A percentile compares a stretch with the other conserved stretches of the same genome.
Conservation (phyloP, 225 moss, liverwort and hornwort species). For the Sphagnum contortum region DNA sequence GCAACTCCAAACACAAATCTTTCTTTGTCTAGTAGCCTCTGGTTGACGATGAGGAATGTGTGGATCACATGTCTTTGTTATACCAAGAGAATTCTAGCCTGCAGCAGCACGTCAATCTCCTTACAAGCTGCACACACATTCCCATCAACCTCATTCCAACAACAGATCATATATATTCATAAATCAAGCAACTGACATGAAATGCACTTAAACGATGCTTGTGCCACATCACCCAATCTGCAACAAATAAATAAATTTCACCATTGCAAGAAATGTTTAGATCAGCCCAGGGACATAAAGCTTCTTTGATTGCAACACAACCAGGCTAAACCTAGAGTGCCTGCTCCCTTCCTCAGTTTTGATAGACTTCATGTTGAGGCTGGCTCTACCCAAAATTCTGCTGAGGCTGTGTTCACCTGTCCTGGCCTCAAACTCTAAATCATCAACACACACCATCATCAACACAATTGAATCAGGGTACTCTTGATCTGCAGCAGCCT, state of each 20-base stretch:
- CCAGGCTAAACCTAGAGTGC: constrained; percentile 1
- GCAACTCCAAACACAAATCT: no score
- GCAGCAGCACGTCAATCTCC: constrained; percentile 31
- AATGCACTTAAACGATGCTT: no score
- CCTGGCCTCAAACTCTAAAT: constrained; percentile 6
- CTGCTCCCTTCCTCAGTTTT: not conserved
- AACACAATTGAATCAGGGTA: constrained; percentile 6
- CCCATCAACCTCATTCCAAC: constrained; percentile 38
- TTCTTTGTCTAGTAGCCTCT: no score
- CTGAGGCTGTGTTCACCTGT: constrained; percentile 4
- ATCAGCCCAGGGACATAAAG: not conserved
- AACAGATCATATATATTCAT: not conserved
- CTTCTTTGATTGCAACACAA: constrained; percentile 14
- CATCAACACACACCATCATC: not conserved
- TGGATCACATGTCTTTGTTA: no score
- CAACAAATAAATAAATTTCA: no score
- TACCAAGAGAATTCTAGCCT: not conserved
- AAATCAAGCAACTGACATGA: no score
- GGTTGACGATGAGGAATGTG: no score
- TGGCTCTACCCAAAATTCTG: constrained; percentile 13
- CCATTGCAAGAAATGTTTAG: no score
- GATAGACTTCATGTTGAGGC: constrained; percentile 5
- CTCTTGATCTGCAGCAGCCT: constrained; percentile 1
- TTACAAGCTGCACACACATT: constrained; percentile 18
- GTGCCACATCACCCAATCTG: no score